phyloP scores from a whole-genome alignment of 2,329 filamentous ascomycete species.

The Gyromitra esculenta region DNA sequence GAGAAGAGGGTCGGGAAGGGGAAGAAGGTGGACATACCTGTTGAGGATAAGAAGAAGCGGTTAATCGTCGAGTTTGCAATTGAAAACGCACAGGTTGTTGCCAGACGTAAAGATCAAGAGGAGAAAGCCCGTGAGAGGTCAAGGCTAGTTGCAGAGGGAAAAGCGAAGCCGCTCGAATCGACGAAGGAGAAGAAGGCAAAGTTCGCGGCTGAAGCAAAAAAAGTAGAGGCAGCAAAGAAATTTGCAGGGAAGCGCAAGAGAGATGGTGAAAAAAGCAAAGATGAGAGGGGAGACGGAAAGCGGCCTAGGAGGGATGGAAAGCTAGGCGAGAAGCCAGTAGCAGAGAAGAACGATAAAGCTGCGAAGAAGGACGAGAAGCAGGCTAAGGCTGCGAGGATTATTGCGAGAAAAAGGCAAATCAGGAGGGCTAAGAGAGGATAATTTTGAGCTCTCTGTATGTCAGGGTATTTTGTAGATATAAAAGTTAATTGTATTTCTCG shows the following conservation, averaged over 20 bases:
- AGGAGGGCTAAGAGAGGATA: constrained; percentile 45
- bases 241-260: constrained; percentile 56
- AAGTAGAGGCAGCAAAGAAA: constrained; percentile 44
- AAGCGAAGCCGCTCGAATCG: constrained; percentile 58
- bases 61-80: constrained; percentile 97
- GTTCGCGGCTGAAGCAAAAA: constrained; percentile 40
- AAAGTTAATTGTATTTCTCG: constrained; percentile 30
- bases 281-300: constrained; percentile 58
- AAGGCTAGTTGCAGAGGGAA: constrained; percentile 53
- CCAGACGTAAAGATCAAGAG: constrained; percentile 75
- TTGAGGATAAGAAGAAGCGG: constrained; percentile 81
- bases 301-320: constrained; percentile 57
- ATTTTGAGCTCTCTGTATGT: neutral
- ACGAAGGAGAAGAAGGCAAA: constrained; percentile 51
- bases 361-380: constrained; percentile 57
- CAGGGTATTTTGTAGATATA: constrained; percentile 38
- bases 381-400: constrained; percentile 54
- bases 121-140: constrained; percentile 64
- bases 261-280: constrained; percentile 56
- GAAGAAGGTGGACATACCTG: constrained; percentile 56
- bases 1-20: constrained; percentile 62
- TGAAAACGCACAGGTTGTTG: constrained; percentile 96
- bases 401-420: constrained; percentile 56
- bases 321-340: constrained; percentile 57
- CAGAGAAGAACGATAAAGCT: constrained; percentile 57